A percentile compares a stretch with the other conserved stretches of the same genome.
phyloP scores from a whole-genome alignment of 2,329 filamentous ascomycete species.

The Sporothrix luriei region DNA sequence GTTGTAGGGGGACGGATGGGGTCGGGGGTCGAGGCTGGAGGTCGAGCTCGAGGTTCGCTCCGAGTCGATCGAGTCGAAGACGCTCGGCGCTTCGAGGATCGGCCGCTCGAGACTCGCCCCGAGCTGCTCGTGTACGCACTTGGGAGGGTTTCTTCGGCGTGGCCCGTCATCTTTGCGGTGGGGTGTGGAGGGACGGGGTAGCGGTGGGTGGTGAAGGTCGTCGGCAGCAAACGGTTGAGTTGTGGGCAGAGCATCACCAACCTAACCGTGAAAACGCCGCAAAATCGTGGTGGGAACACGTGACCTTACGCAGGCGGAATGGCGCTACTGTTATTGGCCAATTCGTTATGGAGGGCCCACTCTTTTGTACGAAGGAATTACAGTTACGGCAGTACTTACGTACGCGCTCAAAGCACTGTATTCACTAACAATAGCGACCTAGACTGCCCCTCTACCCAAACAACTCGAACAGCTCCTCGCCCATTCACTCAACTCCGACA shows the following conservation, averaged over 20 bases:
- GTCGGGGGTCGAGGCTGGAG: background rate
- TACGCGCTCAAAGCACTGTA: background rate
- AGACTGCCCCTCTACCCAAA: too few species aligned
- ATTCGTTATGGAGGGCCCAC: background rate
- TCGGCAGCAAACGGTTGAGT: background rate
- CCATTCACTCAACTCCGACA: too few species aligned
- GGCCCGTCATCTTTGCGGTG: conserved; percentile 27
- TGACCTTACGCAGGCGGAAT: conserved; percentile 16
- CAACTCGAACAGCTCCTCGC: too few species aligned
- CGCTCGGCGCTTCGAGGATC: background rate
- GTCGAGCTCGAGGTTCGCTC: background rate
- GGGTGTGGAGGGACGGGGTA: background rate
- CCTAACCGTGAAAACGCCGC: background rate
- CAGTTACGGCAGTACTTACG: too few species aligned
- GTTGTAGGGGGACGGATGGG: too few species aligned
- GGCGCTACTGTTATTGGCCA: conserved; percentile 2
- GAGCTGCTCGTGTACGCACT: conserved; percentile 18
- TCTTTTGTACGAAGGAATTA: background rate
- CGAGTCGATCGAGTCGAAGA: too few species aligned
- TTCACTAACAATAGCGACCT: background rate
- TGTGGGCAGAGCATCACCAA: background rate
- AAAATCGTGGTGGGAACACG: conserved; percentile 24
- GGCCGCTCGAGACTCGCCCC: background rate
- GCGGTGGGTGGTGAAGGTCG: background rate
- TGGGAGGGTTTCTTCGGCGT: conserved; percentile 29